These are phyloP conservation scores for Pisolithus microcarpus DNA, from an alignment of 768 basidiomycete genomes.

Conservation along the genomic window DNA sequence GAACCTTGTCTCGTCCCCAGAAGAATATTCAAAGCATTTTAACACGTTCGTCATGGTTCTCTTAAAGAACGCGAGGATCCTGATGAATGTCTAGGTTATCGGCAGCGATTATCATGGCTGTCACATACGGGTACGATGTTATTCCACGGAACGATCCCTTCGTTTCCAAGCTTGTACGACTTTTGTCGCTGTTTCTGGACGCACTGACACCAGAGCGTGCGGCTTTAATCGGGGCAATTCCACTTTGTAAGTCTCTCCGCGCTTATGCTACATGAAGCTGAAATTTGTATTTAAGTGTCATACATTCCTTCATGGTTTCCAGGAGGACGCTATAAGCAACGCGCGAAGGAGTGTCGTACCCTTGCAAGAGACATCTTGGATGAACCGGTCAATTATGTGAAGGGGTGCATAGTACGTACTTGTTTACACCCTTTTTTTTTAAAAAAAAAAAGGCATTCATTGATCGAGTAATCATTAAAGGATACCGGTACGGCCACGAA, in stretches of 20 bases:
- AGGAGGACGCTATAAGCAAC: conserved; percentile 21
- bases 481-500: conserved; percentile 13
- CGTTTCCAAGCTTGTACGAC: conserved; percentile 13
- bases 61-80: not conserved
- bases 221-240: conserved; percentile 16
- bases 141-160: conserved; percentile 19
- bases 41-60: conserved; percentile 16
- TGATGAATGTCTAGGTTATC: conserved; percentile 11
- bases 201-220: conserved; percentile 18
- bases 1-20: conserved; percentile 16
- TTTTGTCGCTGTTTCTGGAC: conserved; percentile 5
- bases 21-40: conserved; percentile 12
- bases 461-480: conserved; percentile 3
- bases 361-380: conserved; percentile 18
- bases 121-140: conserved; percentile 21
- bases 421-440: no score
- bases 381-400: conserved; percentile 16
- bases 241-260: conserved; percentile 16
- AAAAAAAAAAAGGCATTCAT: no score
- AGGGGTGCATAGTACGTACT: conserved; percentile 16
- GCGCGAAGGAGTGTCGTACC: conserved; percentile 11
- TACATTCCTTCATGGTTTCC: conserved; percentile 30
- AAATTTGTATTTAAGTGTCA: conserved; percentile 4
- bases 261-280: not conserved
- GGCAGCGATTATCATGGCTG: conserved; percentile 17